These are phyloP conservation scores for Gamarada debralockiae DNA, from an alignment of 495 filamentous ascomycete genomes.

Conservation along the genomic window DNA sequence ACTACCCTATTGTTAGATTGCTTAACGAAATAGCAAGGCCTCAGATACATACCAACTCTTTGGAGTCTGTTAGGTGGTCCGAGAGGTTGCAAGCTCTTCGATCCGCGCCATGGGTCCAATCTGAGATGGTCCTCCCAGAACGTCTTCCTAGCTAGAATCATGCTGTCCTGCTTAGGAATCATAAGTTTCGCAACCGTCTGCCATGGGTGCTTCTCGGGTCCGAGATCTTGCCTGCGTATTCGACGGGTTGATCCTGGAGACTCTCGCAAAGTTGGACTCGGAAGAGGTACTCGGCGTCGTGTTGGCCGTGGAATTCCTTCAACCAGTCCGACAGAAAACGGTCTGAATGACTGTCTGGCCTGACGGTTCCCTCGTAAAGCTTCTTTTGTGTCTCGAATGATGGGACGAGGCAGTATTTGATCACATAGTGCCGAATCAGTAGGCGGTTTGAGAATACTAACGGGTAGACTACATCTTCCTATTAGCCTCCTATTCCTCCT, in stretches of 20 bases:
- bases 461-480: too few relatives aligned
- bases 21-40: too few relatives aligned
- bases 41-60: too few relatives aligned
- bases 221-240: conserved; percentile 44
- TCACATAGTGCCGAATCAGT: too few relatives aligned
- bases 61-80: too few relatives aligned
- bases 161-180: conserved; percentile 42
- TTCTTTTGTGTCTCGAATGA: conserved; percentile 23
- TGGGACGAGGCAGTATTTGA: too few relatives aligned
- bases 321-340: conserved; percentile 36
- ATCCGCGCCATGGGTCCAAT: too few relatives aligned
- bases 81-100: too few relatives aligned
- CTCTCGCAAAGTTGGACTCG: conserved; percentile 42
- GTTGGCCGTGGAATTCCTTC: conserved; percentile 35
- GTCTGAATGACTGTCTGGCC: conserved; percentile 34
- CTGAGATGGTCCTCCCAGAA: too few relatives aligned
- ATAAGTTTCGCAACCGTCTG: conserved; percentile 41
- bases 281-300: conserved; percentile 45
- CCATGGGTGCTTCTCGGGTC: conserved; percentile 45
- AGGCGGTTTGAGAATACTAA: too few relatives aligned
- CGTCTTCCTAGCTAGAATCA: conserved; percentile 37
- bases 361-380: conserved; percentile 35
- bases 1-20: too few relatives aligned
- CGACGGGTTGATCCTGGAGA: conserved; percentile 44
- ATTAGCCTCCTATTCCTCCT: neutral